Evolutionary conservation across 1,284 basidiomycete species (phyloP).

Genomic region (Boletus mariae): DNA sequence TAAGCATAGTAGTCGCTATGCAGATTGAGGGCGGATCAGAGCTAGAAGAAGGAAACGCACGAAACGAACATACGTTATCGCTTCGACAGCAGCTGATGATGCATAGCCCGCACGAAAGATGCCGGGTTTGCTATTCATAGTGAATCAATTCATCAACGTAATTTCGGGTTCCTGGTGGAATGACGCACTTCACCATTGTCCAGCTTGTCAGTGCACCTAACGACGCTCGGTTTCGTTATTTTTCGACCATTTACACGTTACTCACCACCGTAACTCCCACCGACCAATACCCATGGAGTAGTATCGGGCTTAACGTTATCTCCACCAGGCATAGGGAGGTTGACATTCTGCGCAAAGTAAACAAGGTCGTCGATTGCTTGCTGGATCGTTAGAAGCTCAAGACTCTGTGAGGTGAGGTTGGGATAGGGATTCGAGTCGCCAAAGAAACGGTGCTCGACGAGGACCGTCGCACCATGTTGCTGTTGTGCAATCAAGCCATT

Average conservation of each 20-base stretch:
- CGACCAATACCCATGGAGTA: conserved; percentile 65
- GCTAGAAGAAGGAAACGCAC: background rate
- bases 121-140: conserved; percentile 50
- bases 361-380: conserved; percentile 70
- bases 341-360: conserved; percentile 65
- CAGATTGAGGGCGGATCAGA: background rate
- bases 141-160: background rate
- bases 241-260: background rate
- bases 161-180: background rate
- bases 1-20: conserved; percentile 64
- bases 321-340: conserved; percentile 65
- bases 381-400: conserved; percentile 60
- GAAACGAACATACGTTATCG: conserved; percentile 45
- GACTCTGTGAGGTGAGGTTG: conserved; percentile 56
- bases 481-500: conserved; percentile 67
- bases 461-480: conserved; percentile 57
- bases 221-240: background rate
- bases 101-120: conserved; percentile 67
- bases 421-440: conserved; percentile 55
- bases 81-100: conserved; percentile 70
- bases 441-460: conserved; percentile 61
- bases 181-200: conserved; percentile 61
- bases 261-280: conserved; percentile 65
- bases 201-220: conserved; percentile 58
- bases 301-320: conserved; percentile 52